phyloP scores from a whole-genome alignment of 371 early-diverging fungal species.

The Zopfochytrium polystomum region DNA sequence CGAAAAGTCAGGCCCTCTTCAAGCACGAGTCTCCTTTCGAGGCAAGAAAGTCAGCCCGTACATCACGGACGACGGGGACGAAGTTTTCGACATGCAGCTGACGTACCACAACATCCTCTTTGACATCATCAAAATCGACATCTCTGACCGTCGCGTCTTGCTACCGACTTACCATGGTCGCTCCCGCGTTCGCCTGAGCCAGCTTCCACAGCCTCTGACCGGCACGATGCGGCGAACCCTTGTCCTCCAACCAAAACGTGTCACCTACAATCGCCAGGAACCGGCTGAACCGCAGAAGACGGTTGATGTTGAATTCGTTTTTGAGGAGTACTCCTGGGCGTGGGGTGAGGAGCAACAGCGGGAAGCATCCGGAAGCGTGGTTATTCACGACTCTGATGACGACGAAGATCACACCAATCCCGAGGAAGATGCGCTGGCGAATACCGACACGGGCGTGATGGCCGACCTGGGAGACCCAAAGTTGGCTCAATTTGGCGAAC shows the following conservation, averaged over 20 bases:
- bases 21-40: conserved; percentile 15
- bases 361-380: too few relatives aligned
- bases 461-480: background rate
- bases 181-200: background rate
- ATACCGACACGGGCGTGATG: background rate
- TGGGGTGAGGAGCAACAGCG: too few relatives aligned
- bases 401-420: background rate
- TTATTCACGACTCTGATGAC: too few relatives aligned
- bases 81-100: conserved; percentile 1
- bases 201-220: background rate
- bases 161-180: background rate
- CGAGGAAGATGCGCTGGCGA: background rate
- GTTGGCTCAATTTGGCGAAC: background rate
- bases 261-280: background rate
- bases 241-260: background rate
- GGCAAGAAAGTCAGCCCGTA: conserved; percentile 9
- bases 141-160: conserved; percentile 5
- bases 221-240: background rate
- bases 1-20: background rate
- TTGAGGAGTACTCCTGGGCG: background rate
- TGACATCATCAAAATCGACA: conserved; percentile 19
- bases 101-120: conserved; percentile 17
- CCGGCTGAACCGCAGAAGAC: background rate
- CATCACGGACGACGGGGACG: background rate
- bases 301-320: background rate